Base-by-base conservation (phyloP, 345 rosid species). In the Clarkia xantiana region DNA sequence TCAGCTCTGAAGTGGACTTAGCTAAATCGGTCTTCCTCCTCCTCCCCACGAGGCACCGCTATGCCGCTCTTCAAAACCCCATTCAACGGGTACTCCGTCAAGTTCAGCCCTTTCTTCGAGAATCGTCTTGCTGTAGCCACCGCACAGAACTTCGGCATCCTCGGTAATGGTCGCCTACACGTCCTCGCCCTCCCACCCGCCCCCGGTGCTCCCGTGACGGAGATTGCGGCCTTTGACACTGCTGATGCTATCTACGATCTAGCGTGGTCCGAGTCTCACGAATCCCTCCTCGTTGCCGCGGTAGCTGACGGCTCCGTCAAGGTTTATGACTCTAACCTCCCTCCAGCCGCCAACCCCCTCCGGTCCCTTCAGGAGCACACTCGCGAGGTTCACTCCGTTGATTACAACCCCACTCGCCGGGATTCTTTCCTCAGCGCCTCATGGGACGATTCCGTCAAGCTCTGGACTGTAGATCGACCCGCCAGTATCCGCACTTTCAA, bases 241-340 rank as follows among this genome's bases (percentile, higher is more conserved):
- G 83, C 94, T 20, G 98, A 91, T 59, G 93, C 85, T 0, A 81
- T 86, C 40, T 91, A 84, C 77, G 94, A 86, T 59, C 55, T 84
- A 2, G 74, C 83, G 2, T 91, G 94, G 98, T 86, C 98, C 0
- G 96, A 91, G 42, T 91, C 98, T 13, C 96, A 86, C 57, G 98
- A 91, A 29, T 86, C 94, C 11, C 78, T 86, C 52, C 71, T 91
- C 47, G 60, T 86, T 36, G 90, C 96, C 25, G 96, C 85, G 2
- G 45, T 70, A 29, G 89, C 83, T 3, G 98, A 91, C 47, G 94
- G 96, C 50, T 86, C 96, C 51, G 75, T 91, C 49, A 86, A 91
- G 72, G 62, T 91, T 54, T 84, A 75, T 76, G 94, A 86, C 61
- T 66, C 76, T n/a, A 55, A 80, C 44, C 79, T 86, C 17, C 83